These are phyloP conservation scores for Hypericum androsaemum DNA, from an alignment of 345 rosid species.

Conservation along the genomic window DNA sequence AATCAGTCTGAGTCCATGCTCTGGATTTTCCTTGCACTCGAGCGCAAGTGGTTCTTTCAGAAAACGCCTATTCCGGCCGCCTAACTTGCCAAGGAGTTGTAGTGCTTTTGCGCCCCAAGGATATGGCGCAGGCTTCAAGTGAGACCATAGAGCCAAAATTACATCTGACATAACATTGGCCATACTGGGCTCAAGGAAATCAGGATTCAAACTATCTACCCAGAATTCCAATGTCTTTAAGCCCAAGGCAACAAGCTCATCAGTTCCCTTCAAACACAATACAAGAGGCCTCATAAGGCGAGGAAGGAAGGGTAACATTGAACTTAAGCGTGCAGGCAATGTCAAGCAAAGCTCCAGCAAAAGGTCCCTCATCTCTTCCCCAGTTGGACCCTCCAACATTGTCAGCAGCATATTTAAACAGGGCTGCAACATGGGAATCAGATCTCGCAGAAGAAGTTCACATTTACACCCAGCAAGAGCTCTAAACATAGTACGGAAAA, in stretches of 20 bases:
- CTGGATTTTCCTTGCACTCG: conserved; percentile 97
- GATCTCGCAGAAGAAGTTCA: conserved; percentile 79
- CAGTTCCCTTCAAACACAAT: conserved; percentile 69
- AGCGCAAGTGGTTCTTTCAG: conserved; percentile 94
- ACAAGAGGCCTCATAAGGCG: conserved; percentile 96
- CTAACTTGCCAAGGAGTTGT: conserved; percentile 96
- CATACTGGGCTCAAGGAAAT: conserved; percentile 95
- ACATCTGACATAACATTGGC: conserved; percentile 95
- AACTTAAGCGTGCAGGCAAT: conserved; percentile 96
- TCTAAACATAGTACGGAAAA: conserved; percentile 82
- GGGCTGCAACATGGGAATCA: conserved; percentile 81
- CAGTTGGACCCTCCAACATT: conserved; percentile 97
- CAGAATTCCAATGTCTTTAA: conserved; percentile 95
- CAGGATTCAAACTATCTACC: conserved; percentile 99
- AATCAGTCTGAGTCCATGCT: conserved; percentile 93
- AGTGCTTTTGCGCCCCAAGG: conserved; percentile 92
- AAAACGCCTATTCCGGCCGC: conserved; percentile 95
- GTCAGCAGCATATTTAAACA: conserved; percentile 83
- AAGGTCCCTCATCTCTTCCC: conserved; percentile 88
- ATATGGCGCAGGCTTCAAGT: conserved; percentile 83
- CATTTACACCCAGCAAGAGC: conserved; percentile 90
- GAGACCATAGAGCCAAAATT: conserved; percentile 95
- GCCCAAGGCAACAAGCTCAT: conserved; percentile 82
- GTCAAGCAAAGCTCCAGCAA: conserved; percentile 86
- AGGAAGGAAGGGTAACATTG: conserved; percentile 81